phyloP scores from a whole-genome alignment of 2,329 filamentous ascomycete species.

The Botrytis elliptica region DNA sequence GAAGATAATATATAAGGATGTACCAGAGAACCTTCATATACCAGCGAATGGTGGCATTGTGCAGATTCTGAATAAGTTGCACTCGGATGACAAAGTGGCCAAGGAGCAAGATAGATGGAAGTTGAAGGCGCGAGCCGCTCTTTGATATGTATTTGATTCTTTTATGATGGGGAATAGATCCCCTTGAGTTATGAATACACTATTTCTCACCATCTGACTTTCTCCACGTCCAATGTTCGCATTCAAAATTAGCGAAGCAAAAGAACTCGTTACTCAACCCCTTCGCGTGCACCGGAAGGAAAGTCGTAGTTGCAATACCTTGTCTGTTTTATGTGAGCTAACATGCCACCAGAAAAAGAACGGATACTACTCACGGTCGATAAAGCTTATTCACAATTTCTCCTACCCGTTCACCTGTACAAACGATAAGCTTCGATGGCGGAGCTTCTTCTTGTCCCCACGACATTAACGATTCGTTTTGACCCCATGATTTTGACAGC shows the following conservation, averaged over 20 bases:
- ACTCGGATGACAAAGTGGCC: constrained; percentile 66
- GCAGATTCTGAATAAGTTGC: constrained; percentile 78
- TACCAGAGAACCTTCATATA: constrained; percentile 70
- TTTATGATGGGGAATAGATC: neutral
- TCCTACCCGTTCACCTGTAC: constrained; percentile 77
- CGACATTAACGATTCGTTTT: constrained; percentile 17
- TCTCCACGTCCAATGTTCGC: constrained; percentile 50
- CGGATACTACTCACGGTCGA: constrained; percentile 49
- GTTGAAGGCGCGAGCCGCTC: constrained; percentile 44
- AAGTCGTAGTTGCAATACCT: constrained; percentile 57
- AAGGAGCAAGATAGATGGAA: constrained; percentile 46
- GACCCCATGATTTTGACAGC: constrained; percentile 53
- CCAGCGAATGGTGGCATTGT: constrained; percentile 74
- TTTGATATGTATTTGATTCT: constrained; percentile 38
- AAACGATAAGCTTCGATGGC: constrained; percentile 55
- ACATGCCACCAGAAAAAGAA: neutral
- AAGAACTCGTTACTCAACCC: constrained; percentile 78
- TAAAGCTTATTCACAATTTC: constrained; percentile 66
- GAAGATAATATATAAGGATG: constrained; percentile 79
- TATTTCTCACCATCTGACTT: constrained; percentile 5
- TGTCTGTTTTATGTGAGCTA: constrained; percentile 37
- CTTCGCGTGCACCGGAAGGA: constrained; percentile 66
- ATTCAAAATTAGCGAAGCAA: constrained; percentile 77
- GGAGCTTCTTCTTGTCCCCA: constrained; percentile 6
- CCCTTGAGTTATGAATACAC: neutral